A percentile compares a stretch with the other conserved stretches of the same genome.
These are phyloP conservation scores for Plasmodium relictum DNA, from an alignment of 169 alveolate genomes.

Conservation along the genomic window DNA sequence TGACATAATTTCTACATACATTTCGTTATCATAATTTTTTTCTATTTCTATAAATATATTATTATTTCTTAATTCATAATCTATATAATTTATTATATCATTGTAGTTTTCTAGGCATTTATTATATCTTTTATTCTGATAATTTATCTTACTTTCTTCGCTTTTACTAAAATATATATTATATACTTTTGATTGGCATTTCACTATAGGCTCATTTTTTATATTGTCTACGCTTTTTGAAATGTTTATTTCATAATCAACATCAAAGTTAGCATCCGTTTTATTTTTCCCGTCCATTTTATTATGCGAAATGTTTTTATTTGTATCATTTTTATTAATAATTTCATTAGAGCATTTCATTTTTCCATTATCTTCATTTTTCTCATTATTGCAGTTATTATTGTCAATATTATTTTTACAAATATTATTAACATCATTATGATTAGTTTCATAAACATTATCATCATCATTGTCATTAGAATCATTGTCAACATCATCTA, in stretches of 20 bases:
- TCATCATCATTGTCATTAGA: not conserved
- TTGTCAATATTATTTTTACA: not conserved
- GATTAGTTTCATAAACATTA: not conserved
- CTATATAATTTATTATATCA: slow-evolving; percentile 72
- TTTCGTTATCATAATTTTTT: slow-evolving; percentile 57
- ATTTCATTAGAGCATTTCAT: not conserved
- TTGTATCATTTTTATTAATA: not conserved
- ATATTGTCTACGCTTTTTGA: not conserved
- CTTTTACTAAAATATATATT: slow-evolving; percentile 54
- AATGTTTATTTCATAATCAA: not conserved
- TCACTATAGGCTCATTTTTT: slow-evolving; percentile 13
- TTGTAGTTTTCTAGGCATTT: slow-evolving; percentile 73
- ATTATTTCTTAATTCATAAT: slow-evolving; percentile 65
- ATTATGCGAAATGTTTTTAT: not conserved
- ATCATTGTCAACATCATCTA: slow-evolving; percentile 24
- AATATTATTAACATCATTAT: not conserved
- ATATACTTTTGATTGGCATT: slow-evolving; percentile 6
- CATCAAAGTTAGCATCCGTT: not conserved
- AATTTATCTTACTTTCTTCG: slow-evolving; percentile 72
- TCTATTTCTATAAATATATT: slow-evolving; percentile 76
- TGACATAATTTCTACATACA: slow-evolving; percentile 55
- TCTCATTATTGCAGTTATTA: not conserved
- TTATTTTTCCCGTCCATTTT: not conserved
- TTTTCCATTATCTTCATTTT: not conserved
- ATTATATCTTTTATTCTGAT: slow-evolving; percentile 42